Conservation (phyloP, 805 yeast species). For the Sugiyamaella floridensis region DNA sequence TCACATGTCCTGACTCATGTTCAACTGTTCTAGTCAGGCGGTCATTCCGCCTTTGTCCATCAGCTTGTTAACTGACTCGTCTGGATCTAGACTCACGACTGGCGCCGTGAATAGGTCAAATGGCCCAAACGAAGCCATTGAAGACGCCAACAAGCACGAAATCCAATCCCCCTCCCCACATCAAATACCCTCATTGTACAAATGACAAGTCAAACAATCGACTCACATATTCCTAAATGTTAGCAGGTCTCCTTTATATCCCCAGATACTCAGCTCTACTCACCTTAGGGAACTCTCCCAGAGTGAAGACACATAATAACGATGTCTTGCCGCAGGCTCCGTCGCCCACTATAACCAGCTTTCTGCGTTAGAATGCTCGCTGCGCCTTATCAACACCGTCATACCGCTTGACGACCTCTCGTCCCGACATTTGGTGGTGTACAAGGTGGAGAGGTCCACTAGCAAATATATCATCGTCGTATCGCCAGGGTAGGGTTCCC, state of each 20-base stretch:
- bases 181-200: no score
- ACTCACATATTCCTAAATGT: constrained; percentile 9
- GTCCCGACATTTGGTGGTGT: constrained; percentile 5
- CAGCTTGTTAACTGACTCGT: no score
- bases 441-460: background rate
- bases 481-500: background rate
- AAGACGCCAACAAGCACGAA: no score
- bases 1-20: no score
- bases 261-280: constrained; percentile 4
- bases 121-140: no score
- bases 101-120: no score
- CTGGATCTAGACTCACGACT: no score
- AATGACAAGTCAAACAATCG: no score
- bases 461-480: background rate
- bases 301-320: constrained; percentile 78
- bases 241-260: background rate
- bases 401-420: constrained; percentile 17
- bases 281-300: constrained; percentile 89
- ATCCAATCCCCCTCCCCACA: no score
- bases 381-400: constrained; percentile 1
- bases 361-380: constrained; percentile 38
- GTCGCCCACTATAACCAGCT: constrained; percentile 87
- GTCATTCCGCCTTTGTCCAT: no score
- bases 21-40: no score
- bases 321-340: constrained; percentile 96